Conservation (phyloP, 2,329 filamentous ascomycete genomes). For the Beauveria asiatica region DNA sequence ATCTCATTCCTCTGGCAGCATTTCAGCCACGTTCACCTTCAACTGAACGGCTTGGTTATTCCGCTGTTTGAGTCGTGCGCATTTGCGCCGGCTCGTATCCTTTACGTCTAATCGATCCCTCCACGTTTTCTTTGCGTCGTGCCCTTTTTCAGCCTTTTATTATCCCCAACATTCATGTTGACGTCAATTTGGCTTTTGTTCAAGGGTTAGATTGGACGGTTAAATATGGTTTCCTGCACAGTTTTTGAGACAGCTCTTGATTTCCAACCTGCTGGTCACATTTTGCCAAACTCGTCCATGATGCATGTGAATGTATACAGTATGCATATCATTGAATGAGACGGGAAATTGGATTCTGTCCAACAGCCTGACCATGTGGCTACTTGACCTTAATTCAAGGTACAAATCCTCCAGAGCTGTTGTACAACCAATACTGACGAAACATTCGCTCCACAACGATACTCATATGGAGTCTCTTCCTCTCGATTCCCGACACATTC, state of each 20-base stretch:
- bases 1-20: background rate
- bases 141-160: constrained; percentile 1
- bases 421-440: too few relatives aligned
- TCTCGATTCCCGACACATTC: background rate
- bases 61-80: background rate
- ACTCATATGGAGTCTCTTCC: too few relatives aligned
- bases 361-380: too few relatives aligned
- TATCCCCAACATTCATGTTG: background rate
- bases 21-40: background rate
- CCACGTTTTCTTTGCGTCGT: constrained; percentile 4
- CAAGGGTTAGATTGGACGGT: constrained; percentile 5
- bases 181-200: constrained; percentile 13
- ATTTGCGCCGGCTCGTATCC: background rate
- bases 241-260: constrained; percentile 9
- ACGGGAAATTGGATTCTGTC: too few relatives aligned
- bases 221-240: background rate
- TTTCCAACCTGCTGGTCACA: background rate
- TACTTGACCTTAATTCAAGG: too few relatives aligned
- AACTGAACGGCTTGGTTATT: background rate
- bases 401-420: too few relatives aligned
- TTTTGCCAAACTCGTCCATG: background rate
- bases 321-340: background rate
- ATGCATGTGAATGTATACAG: background rate
- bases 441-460: too few relatives aligned
- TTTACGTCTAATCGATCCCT: constrained; percentile 1